A percentile compares a stretch with the other conserved stretches of the same genome.
Conservation (phyloP, 345 rosid genomes). For the Salix purpurea region DNA sequence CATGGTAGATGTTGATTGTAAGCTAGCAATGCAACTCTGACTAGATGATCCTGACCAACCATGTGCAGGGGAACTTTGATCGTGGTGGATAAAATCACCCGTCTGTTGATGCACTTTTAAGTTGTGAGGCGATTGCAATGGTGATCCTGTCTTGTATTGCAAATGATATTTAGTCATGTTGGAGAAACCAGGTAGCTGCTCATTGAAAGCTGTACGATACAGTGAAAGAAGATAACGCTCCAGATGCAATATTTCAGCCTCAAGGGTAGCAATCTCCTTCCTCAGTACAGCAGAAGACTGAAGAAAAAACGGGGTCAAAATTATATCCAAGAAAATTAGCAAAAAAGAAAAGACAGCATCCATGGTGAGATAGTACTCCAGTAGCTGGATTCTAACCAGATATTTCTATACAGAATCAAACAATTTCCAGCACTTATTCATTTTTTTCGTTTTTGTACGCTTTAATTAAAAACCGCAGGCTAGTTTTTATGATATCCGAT, state of each 20-base stretch:
- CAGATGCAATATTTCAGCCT: conserved; percentile 61
- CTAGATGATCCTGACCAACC: conserved; percentile 34
- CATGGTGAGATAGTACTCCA: neutral
- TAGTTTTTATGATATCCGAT: neutral
- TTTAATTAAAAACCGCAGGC: neutral
- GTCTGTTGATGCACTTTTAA: conserved; percentile 25
- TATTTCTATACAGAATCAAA: neutral
- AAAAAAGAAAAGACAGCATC: no score
- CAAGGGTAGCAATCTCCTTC: conserved; percentile 62
- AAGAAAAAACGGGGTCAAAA: conserved; percentile 7
- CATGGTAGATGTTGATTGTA: conserved; percentile 38
- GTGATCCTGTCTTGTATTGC: conserved; percentile 27
- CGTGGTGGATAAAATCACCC: conserved; percentile 21
- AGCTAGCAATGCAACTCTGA: conserved; percentile 33
- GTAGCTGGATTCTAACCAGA: neutral
- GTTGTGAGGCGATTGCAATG: conserved; percentile 20
- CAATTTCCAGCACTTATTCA: neutral
- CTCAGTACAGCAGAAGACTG: conserved; percentile 61
- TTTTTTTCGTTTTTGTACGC: neutral
- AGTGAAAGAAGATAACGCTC: conserved; percentile 67
- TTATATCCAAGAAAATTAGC: neutral
- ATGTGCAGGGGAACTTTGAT: conserved; percentile 42
- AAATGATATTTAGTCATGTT: conserved; percentile 23
- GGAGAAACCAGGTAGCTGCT: conserved; percentile 35
- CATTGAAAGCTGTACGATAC: conserved; percentile 62